phyloP scores from a whole-genome alignment of 352 stramenopile genomes.

The Thalassiosira mediterranea region DNA sequence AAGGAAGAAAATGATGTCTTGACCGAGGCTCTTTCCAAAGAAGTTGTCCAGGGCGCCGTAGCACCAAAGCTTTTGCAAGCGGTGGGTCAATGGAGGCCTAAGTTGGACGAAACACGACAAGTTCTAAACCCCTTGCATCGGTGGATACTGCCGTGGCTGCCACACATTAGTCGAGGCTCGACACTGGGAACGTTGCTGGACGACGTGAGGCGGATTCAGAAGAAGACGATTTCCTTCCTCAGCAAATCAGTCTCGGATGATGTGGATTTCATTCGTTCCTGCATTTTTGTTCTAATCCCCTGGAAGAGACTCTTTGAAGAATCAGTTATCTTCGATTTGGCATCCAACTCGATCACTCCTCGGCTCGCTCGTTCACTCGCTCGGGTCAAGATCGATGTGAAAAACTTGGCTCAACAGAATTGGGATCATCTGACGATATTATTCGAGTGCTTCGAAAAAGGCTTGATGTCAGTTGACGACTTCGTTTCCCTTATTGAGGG shows the following conservation, averaged over 20 bases:
- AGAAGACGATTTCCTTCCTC: conserved; percentile 56
- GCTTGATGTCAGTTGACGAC: conserved; percentile 64
- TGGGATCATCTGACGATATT: conserved; percentile 38
- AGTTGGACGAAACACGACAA: conserved; percentile 23
- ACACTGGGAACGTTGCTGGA: conserved; percentile 58
- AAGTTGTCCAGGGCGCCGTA: conserved; percentile 58
- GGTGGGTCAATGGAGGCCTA: conserved; percentile 60
- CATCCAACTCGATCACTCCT: conserved; percentile 60
- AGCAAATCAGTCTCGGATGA: conserved; percentile 42
- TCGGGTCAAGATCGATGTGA: conserved; percentile 5
- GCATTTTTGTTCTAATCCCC: conserved; percentile 42
- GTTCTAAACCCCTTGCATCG: conserved; percentile 51
- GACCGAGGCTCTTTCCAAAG: conserved; percentile 43
- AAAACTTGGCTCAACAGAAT: conserved; percentile 19
- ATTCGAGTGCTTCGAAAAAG: conserved; percentile 50
- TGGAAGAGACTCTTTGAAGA: conserved; percentile 61
- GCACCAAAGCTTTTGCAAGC: conserved; percentile 56
- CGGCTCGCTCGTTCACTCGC: conserved; percentile 54
- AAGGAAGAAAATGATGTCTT: conserved; percentile 47
- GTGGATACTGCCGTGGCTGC: conserved; percentile 77
- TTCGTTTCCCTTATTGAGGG: conserved; percentile 77
- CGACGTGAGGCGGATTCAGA: conserved; percentile 68
- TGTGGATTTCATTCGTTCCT: conserved; percentile 44
- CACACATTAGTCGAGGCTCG: conserved; percentile 61
- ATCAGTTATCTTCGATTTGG: conserved; percentile 49